Conservation (phyloP, 2,329 filamentous ascomycete species). For the Shiraia sp. region DNA sequence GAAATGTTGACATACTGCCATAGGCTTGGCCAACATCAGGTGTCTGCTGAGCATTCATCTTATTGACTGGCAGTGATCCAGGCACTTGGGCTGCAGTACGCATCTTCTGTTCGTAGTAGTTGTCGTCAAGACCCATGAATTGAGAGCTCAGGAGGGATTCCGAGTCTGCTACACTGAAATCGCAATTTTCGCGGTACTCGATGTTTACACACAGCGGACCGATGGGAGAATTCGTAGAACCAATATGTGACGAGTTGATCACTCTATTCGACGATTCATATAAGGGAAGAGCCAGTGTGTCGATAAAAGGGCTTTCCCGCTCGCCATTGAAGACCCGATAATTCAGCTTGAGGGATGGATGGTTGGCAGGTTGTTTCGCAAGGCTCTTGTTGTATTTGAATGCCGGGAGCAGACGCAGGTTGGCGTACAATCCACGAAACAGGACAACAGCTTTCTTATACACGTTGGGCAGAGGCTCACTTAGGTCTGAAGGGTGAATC, state of each 20-base stretch:
- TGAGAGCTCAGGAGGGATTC: slow-evolving; percentile 89
- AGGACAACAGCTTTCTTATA: slow-evolving; percentile 98
- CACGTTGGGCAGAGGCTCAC: slow-evolving; percentile 73
- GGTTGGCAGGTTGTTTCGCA: slow-evolving; percentile 68
- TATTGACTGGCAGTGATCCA: slow-evolving; percentile 74
- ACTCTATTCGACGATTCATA: slow-evolving; percentile 58
- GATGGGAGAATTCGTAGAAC: slow-evolving; percentile 81
- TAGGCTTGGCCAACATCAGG: slow-evolving; percentile 77
- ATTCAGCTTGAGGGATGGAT: slow-evolving; percentile 69
- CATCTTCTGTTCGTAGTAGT: slow-evolving; percentile 77
- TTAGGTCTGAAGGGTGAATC: slow-evolving; percentile 61
- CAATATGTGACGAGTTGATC: slow-evolving; percentile 78
- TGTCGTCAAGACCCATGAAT: slow-evolving; percentile 89
- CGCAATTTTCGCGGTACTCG: slow-evolving; percentile 84
- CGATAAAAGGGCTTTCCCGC: slow-evolving; percentile 57
- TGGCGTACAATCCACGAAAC: slow-evolving; percentile 85
- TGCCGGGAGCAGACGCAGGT: slow-evolving; percentile 78
- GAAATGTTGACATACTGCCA: slow-evolving; percentile 86
- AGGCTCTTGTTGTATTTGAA: slow-evolving; percentile 82
- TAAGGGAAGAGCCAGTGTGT: slow-evolving; percentile 72
- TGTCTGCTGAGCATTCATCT: slow-evolving; percentile 50
- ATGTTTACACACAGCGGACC: slow-evolving; percentile 82
- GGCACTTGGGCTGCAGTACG: slow-evolving; percentile 58
- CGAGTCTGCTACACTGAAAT: slow-evolving; percentile 87
- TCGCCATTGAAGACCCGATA: slow-evolving; percentile 76